Conservation (phyloP, 2,329 filamentous ascomycete genomes). For the Conoideocrella luteorostrata region DNA sequence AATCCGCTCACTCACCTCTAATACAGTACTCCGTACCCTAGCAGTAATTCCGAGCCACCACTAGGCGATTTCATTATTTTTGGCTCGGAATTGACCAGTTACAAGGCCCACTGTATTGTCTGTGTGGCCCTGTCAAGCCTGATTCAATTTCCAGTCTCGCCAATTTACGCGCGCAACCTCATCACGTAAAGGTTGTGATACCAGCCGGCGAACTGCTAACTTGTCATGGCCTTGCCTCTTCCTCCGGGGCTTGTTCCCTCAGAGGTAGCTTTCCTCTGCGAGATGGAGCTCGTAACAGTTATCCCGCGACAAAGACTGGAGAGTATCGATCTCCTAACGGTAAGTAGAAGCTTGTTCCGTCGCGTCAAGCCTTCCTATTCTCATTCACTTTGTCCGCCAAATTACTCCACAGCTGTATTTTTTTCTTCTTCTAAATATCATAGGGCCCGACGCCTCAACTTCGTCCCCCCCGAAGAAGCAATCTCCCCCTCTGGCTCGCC, state of each 20-base stretch:
- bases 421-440: background rate
- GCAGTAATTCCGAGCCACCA: no score
- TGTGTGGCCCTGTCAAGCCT: no score
- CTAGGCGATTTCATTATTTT: no score
- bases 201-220: background rate
- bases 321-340: conserved; percentile 74
- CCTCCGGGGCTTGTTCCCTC: conserved; percentile 63
- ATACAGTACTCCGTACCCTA: no score
- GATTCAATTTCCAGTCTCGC: no score
- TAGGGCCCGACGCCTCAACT: conserved; percentile 75
- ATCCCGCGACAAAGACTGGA: conserved; percentile 88
- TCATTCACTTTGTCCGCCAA: background rate
- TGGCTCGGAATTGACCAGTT: no score
- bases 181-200: background rate
- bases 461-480: conserved; percentile 71
- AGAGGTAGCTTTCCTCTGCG: conserved; percentile 89
- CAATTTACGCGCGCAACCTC: background rate
- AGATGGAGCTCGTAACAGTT: conserved; percentile 94
- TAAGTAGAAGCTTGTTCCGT: conserved; percentile 41
- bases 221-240: conserved; percentile 43
- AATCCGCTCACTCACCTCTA: no score
- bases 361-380: background rate
- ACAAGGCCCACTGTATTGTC: no score
- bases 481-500: conserved; percentile 88
- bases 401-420: background rate